A percentile compares a stretch with the other conserved stretches of the same genome.
These are phyloP conservation scores for Flaveria ramosissima DNA, from an alignment of 129 eudicot species.

Conservation along the genomic window DNA sequence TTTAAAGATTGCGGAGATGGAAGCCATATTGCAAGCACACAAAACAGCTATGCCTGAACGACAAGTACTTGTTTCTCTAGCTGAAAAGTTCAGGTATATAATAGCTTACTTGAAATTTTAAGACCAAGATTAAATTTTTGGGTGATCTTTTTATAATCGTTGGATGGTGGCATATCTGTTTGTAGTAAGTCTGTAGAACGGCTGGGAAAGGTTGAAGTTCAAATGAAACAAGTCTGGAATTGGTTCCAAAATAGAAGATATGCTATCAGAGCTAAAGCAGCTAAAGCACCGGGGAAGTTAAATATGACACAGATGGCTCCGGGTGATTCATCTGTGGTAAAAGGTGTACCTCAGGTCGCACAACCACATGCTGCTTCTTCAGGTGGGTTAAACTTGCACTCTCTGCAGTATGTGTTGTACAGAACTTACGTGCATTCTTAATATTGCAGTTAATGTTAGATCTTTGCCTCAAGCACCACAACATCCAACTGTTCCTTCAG, in stretches of 20 bases:
- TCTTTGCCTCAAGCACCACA: constrained; percentile 55
- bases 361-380: constrained; percentile 48
- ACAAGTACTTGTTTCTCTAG: constrained; percentile 73
- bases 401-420: constrained; percentile 14
- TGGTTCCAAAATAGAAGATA: constrained; percentile 98
- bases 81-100: constrained; percentile 75
- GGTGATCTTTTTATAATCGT: neutral
- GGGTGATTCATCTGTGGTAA: constrained; percentile 44
- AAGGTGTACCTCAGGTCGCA: constrained; percentile 56
- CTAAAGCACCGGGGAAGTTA: constrained; percentile 56
- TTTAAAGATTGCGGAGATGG: constrained; percentile 84
- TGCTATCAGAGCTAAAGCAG: constrained; percentile 79
- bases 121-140: neutral
- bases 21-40: constrained; percentile 77
- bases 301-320: constrained; percentile 43
- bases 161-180: neutral
- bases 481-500: constrained; percentile 49
- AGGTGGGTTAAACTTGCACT: constrained; percentile 36
- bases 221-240: constrained; percentile 95
- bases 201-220: constrained; percentile 70
- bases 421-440: constrained; percentile 17
- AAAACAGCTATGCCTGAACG: constrained; percentile 60
- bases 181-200: constrained; percentile 72
- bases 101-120: neutral
- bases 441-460: constrained; percentile 41